Base-by-base conservation (phyloP, 257 asterid genomes). In the Oldenlandia corymbosa region DNA sequence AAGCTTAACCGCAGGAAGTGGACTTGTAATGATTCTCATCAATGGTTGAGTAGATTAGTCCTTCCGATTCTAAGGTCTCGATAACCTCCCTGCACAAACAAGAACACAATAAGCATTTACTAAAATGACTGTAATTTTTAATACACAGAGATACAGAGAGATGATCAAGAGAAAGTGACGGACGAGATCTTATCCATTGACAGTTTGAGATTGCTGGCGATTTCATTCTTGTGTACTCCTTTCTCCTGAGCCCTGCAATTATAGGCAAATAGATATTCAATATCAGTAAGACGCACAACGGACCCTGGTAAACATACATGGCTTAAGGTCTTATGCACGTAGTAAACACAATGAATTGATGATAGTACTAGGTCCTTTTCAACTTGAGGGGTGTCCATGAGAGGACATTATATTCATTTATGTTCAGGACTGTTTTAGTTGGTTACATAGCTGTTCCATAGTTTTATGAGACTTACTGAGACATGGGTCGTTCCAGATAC, bases 11-110 rank as follows among this genome's bases (percentile, higher is more conserved):
- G 20, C 58, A 9, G 39, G 67, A 68, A 3, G 86, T 77, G 50
- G 91, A 74, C 87, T 91, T 91, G 84, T 67, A 91, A 80, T 83
- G 95, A 54, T 73, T 78, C 48, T 92, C 98, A 66, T 92, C 97
- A 18, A 92, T 81, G 28, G 95, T 83, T 18, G 95, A 81, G 68
- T 88, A 92, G 54, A 85, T 75, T 76, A 82, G 50, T 51, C 98
- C 96, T 75, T 88, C 95, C 7, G 82, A 66, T 74, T 79, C 89
- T 45, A 88, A 89, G 60, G 80, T 31, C 73, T 75, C 81, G 68
- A 88, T 75, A 0, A 78, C 77, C 83, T 83, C 87, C 72, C 96
- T 88, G 83, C 58, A 46, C 18, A 43, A 51, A 51, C n/a, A 12
- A 55, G 59, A 30, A 9, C 43, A 37, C 55, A 46, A 31, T 58